Evolutionary conservation across 768 basidiomycete genomes (phyloP).

Genomic region (Cystofilobasidium ferigula): DNA sequence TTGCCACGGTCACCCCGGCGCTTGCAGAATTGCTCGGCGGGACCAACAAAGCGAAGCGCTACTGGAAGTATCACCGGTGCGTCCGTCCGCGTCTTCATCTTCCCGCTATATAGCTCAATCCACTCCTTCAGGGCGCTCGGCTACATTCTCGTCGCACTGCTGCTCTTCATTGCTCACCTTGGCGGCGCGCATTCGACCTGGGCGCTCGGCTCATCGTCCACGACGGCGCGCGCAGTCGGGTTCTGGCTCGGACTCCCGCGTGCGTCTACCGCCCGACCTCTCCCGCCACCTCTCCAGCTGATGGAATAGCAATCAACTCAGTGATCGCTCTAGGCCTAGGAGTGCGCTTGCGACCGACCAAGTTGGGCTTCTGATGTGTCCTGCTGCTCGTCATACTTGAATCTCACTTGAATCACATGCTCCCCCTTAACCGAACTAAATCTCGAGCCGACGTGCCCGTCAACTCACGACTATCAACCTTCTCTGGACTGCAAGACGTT

Average conservation of each 20-base stretch:
- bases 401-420: neutral
- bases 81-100: neutral
- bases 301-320: neutral
- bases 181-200: conserved; percentile 19
- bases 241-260: conserved; percentile 9
- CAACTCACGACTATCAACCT: no score
- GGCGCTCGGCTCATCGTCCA: neutral
- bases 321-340: neutral
- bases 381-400: no score
- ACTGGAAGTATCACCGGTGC: conserved; percentile 11
- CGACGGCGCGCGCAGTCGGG: neutral
- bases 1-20: neutral
- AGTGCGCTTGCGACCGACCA: neutral
- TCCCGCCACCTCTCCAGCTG: neutral
- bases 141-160: neutral
- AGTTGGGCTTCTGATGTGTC: neutral
- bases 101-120: no score
- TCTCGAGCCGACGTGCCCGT: no score
- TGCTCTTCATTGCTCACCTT: conserved; percentile 7
- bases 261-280: no score
- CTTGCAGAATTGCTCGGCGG: conserved; percentile 15
- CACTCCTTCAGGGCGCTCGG: neutral
- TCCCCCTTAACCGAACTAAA: no score
- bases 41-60: neutral
- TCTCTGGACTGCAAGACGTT: no score